Evolutionary conservation across 495 filamentous ascomycete species (phyloP).

Genomic region (Bombardia bombarda): DNA sequence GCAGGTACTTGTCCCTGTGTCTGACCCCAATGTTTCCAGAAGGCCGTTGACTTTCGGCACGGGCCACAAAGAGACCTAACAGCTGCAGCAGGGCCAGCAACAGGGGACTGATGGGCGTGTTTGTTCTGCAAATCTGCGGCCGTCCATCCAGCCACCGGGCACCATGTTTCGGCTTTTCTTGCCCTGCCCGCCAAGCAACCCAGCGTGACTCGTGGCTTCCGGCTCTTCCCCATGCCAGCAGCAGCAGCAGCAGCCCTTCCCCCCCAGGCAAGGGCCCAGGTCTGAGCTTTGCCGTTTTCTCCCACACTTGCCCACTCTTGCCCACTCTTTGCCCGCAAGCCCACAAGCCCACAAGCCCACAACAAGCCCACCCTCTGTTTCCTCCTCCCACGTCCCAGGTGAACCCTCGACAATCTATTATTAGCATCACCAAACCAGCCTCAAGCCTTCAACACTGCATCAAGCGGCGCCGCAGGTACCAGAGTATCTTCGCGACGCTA

Average conservation of each 20-base stretch:
- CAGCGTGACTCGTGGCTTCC: slow-evolving; percentile 17
- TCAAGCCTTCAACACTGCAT: slow-evolving; percentile 25
- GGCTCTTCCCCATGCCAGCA: slow-evolving; percentile 7
- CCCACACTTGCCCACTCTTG: slow-evolving; percentile 8
- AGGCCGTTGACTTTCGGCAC: slow-evolving; percentile 5
- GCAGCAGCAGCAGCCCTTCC: neutral
- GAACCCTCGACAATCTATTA: slow-evolving; percentile 19
- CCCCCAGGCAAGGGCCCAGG: neutral
- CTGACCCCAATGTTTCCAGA: too few relatives aligned
- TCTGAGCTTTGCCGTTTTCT: slow-evolving; percentile 3
- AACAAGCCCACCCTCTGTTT: too few relatives aligned
- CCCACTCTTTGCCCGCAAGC: neutral
- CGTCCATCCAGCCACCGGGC: slow-evolving; percentile 5
- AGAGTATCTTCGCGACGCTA: slow-evolving; percentile 18
- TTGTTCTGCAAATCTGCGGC: too few relatives aligned
- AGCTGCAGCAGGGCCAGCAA: too few relatives aligned
- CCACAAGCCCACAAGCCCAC: neutral
- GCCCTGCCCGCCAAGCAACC: slow-evolving; percentile 3
- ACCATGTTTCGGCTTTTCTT: slow-evolving; percentile 10
- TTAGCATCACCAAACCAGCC: slow-evolving; percentile 28
- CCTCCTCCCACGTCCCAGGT: slow-evolving; percentile 17
- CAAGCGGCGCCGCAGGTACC: slow-evolving; percentile 24
- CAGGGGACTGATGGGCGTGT: too few relatives aligned
- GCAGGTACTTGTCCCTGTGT: too few relatives aligned
- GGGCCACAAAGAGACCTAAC: slow-evolving; percentile 1